These are phyloP conservation scores for Kodamaea neixiangensis DNA, from an alignment of 805 yeast species.

Conservation along the genomic window DNA sequence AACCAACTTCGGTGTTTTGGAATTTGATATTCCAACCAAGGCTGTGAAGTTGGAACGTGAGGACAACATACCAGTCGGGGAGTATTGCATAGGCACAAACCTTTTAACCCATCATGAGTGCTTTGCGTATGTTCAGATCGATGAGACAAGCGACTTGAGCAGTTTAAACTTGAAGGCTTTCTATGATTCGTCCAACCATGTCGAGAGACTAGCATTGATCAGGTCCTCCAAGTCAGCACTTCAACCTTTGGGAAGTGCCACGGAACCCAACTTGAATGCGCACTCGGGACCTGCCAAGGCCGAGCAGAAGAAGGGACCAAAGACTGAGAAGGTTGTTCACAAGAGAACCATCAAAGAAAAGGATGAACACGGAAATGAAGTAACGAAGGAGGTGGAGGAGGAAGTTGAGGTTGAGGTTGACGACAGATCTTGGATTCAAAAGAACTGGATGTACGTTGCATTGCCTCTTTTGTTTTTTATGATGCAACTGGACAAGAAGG, in stretches of 20 bases:
- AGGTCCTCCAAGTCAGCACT: constrained; percentile 8
- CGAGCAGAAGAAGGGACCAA: constrained; percentile 11
- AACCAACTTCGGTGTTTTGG: constrained; percentile 4
- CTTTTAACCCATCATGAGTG: constrained; percentile 33
- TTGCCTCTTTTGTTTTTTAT: constrained; percentile 45
- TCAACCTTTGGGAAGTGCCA: constrained; percentile 16
- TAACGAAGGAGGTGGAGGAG: constrained; percentile 21
- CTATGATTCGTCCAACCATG: constrained; percentile 1
- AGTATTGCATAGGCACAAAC: constrained; percentile 34
- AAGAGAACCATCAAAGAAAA: constrained; percentile 20
- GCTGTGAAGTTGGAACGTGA: neutral
- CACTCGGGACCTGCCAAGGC: constrained; percentile 10
- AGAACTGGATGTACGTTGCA: constrained; percentile 63
- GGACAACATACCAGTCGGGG: constrained; percentile 10
- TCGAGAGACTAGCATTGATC: constrained; percentile 9
- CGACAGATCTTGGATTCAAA: constrained; percentile 52
- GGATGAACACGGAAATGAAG: constrained; percentile 27
- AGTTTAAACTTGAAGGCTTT: constrained; percentile 6
- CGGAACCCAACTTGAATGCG: constrained; percentile 34
- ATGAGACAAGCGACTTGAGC: constrained; percentile 1
- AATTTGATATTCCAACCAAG: constrained; percentile 2
- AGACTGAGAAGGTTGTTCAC: constrained; percentile 15
- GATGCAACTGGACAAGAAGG: constrained; percentile 22
- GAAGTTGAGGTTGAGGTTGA: constrained; percentile 25
- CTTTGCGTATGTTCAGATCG: constrained; percentile 22